phyloP scores from a whole-genome alignment of 192 early-diverging fungal genomes.

The Gamsiella multidivaricata region DNA sequence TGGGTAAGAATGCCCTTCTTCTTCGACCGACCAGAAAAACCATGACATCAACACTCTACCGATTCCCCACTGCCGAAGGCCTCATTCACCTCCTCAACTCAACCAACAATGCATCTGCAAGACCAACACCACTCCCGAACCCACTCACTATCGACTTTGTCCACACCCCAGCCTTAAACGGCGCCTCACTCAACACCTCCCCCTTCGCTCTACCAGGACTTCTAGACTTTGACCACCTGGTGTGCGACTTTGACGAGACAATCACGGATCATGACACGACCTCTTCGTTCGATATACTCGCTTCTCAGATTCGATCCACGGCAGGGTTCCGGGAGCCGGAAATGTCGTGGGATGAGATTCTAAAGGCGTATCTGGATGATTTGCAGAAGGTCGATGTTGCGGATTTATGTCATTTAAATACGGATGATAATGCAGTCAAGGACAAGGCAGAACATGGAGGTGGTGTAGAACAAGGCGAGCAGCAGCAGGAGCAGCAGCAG shows the following conservation, averaged over 20 bases:
- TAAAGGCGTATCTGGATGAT: constrained; percentile 48
- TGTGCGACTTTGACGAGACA: constrained; percentile 52
- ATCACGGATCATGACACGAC: constrained; percentile 52
- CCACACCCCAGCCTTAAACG: background rate
- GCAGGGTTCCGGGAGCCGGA: constrained; percentile 18
- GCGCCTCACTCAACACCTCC: background rate
- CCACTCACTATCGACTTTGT: constrained; percentile 5
- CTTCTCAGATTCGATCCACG: constrained; percentile 11
- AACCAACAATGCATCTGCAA: background rate
- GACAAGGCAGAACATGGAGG: background rate
- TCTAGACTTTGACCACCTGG: constrained; percentile 33
- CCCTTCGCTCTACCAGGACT: background rate
- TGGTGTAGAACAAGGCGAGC: background rate
- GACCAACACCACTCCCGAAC: background rate
- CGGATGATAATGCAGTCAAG: background rate
- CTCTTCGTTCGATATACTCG: constrained; percentile 44
- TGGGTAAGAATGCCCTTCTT: too few relatives aligned
- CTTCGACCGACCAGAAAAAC: too few relatives aligned
- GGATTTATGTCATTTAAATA: constrained; percentile 32
- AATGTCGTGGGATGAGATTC: constrained; percentile 39
- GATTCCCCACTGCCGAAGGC: constrained; percentile 35
- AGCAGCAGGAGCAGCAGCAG: background rate
- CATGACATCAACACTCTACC: constrained; percentile 34
- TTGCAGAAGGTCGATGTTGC: constrained; percentile 31
- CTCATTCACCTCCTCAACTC: constrained; percentile 24